Percentiles rank a stretch among this genome's conserved stretches.
Evolutionary conservation across 768 basidiomycete genomes (phyloP).

Genomic region (Epithele typhae): DNA sequence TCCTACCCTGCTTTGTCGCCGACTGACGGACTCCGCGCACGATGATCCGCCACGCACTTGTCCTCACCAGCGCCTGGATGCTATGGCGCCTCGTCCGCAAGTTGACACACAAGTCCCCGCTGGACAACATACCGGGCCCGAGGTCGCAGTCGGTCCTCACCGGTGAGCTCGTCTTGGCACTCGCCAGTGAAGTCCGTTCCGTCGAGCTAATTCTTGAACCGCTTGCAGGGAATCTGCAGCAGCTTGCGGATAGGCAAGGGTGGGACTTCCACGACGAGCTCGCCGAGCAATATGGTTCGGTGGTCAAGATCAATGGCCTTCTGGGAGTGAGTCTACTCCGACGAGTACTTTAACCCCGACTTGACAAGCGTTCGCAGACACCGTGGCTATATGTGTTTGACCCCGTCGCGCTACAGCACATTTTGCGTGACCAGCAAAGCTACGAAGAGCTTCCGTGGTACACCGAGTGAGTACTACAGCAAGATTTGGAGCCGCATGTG

Average conservation of each 20-base stretch:
- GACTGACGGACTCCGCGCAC: neutral
- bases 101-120: neutral
- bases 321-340: conserved; percentile 6
- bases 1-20: neutral
- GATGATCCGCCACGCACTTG: neutral
- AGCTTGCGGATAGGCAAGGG: conserved; percentile 5
- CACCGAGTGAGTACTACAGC: neutral
- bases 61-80: neutral
- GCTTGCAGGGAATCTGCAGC: conserved; percentile 9
- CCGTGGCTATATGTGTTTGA: conserved; percentile 14
- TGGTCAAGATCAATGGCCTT: conserved; percentile 12
- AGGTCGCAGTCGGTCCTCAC: conserved; percentile 5
- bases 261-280: conserved; percentile 13
- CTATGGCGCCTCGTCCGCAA: neutral
- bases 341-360: no score
- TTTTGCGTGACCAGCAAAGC: conserved; percentile 13
- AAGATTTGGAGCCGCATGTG: no score
- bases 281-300: conserved; percentile 10
- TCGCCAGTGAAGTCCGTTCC: no score
- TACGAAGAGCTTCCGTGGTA: conserved; percentile 14
- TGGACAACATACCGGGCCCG: conserved; percentile 10
- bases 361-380: no score
- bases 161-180: conserved; percentile 2
- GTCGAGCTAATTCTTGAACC: no score
- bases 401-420: conserved; percentile 13